A percentile compares a stretch with the other conserved stretches of the same genome.
Evolutionary conservation across 768 basidiomycete genomes (phyloP).

Genomic region (Hortiboletus flavorubellus): DNA sequence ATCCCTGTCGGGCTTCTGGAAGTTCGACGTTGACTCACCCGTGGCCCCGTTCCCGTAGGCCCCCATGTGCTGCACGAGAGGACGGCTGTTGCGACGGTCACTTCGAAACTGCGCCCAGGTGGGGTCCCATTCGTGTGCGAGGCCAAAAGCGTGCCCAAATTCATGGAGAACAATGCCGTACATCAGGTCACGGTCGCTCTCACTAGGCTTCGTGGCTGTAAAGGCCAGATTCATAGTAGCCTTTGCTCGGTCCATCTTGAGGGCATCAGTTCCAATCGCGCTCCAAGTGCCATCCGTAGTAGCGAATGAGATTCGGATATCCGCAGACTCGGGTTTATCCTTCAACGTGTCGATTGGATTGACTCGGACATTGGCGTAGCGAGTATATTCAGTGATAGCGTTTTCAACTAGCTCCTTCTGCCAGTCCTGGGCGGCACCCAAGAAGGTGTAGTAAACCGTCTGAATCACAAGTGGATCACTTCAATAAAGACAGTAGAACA

Average conservation of each 20-base stretch:
- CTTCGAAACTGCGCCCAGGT: background rate
- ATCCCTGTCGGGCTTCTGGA: background rate
- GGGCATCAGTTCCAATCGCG: background rate
- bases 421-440: background rate
- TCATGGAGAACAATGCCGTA: background rate
- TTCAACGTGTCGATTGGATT: background rate
- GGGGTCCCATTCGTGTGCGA: background rate
- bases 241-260: background rate
- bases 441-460: background rate
- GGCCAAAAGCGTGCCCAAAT: background rate
- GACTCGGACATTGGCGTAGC: background rate
- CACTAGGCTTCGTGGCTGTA: no score
- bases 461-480: background rate
- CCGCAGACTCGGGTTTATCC: background rate
- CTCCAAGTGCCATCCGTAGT: background rate
- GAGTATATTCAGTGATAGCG: background rate
- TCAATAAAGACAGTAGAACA: background rate
- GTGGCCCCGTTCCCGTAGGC: background rate
- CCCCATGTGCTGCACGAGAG: background rate
- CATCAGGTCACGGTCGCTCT: background rate
- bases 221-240: background rate
- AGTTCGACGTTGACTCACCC: background rate
- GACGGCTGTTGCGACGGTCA: no score
- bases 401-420: background rate
- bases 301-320: background rate